These are phyloP conservation scores for Akanthomyces muscarius DNA, from an alignment of 2,329 filamentous ascomycete species.

Conservation along the genomic window DNA sequence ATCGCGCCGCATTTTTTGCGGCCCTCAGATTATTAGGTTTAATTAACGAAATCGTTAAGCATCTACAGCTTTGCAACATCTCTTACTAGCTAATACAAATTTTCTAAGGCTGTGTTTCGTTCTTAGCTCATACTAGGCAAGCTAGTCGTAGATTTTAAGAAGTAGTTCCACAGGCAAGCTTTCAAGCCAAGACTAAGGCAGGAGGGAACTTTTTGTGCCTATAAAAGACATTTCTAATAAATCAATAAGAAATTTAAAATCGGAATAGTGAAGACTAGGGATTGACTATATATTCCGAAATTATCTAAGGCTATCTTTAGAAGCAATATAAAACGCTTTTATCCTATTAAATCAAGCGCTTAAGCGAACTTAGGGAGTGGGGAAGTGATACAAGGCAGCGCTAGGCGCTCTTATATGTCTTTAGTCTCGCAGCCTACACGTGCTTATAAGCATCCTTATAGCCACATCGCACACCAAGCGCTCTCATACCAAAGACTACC, in stretches of 20 bases:
- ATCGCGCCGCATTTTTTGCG: slow-evolving; percentile 6
- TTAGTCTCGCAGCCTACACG: slow-evolving; percentile 4
- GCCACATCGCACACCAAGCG: slow-evolving; percentile 1
- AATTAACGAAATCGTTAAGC: slow-evolving; percentile 2
- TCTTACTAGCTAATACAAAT: slow-evolving; percentile 6
- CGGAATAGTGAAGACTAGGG: slow-evolving; percentile 7
- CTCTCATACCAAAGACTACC: neutral
- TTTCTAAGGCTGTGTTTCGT: slow-evolving; percentile 5
- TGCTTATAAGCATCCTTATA: slow-evolving; percentile 5
- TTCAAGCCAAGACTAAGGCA: slow-evolving; percentile 6
- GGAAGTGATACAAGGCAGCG: slow-evolving; percentile 6
- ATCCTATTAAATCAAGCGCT: slow-evolving; percentile 7
- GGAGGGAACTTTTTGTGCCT: slow-evolving; percentile 1
- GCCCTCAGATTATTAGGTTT: slow-evolving; percentile 3
- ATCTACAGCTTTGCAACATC: slow-evolving; percentile 1
- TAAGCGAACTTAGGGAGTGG: slow-evolving; percentile 7
- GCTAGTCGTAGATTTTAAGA: slow-evolving; percentile 3
- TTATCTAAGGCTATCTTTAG: slow-evolving; percentile 6
- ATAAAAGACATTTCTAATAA: slow-evolving; percentile 9
- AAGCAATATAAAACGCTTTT: slow-evolving; percentile 8
- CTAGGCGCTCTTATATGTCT: slow-evolving; percentile 2
- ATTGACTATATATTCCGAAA: slow-evolving; percentile 7
- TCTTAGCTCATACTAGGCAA: slow-evolving; percentile 8
- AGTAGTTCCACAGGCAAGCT: slow-evolving; percentile 5
- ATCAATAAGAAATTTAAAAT: slow-evolving; percentile 11